Base-by-base conservation (phyloP, 257 asterid genomes). In the Solanum chiquidenum region DNA sequence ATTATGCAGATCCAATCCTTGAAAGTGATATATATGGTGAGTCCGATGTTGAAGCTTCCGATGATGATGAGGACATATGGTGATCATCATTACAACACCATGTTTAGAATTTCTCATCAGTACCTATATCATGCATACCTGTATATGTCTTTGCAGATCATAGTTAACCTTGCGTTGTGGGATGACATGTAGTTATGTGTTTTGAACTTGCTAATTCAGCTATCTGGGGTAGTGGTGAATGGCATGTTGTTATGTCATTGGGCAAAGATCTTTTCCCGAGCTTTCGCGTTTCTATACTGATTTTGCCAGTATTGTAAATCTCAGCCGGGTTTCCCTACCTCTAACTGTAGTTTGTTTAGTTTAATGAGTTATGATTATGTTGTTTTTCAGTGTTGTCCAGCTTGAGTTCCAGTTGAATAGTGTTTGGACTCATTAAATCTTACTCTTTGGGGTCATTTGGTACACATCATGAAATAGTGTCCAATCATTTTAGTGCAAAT, bases 1-100 rank as follows among this genome's bases (percentile, higher is more conserved):
- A 90, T 20, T 73, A 88, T 86, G 91, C 85, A 46, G 85, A 90
- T 83, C 86, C 74, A 42, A 55, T 44, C 58, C 84, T 52, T 62
- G 95, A 89, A 74, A 89, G 76, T 68, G 93, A 62, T 12, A 49
- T 73, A 20, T 82, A 21, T 72, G 86, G 68, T 33, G 94, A 88
- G 44, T 77, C 85, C 49, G 92, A 83, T 40, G 87, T 52, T 33
- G 87, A 84, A 18, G 37, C 7, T 34, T 73, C 4, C 79, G 86
- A 83, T 69, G 35, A 10, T 34, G 88, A 89, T 23, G 92, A 89
- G 55, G 91, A 82, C 14, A 85, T 83, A 77, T 88, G 88, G 83
- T 86, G 88, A 52, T 35, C 84, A 31, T 49, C 69, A 29, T 2
- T 18, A 29, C 11, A 10, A 58, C 12, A 9, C 69, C 69, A 23